A percentile compares a stretch with the other conserved stretches of the same genome.
phyloP scores from a whole-genome alignment of 805 yeast species.

The Candida pseudoglaebosa region DNA sequence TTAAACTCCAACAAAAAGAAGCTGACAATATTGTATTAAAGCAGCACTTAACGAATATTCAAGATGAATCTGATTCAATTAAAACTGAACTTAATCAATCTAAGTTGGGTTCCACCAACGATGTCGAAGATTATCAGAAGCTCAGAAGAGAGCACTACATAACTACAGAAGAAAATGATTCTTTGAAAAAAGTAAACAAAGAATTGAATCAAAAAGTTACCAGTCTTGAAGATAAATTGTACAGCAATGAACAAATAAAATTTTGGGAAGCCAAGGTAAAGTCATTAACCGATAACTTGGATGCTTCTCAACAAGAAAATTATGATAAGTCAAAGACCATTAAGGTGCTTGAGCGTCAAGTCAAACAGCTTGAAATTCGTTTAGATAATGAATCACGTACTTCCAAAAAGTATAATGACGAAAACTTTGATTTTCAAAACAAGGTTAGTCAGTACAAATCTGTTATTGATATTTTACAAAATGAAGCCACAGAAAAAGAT shows the following conservation, averaged over 20 bases:
- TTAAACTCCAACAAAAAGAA: constrained; percentile 22
- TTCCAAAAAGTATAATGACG: constrained; percentile 52
- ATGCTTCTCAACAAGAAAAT: constrained; percentile 42
- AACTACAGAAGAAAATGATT: constrained; percentile 62
- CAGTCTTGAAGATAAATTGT: constrained; percentile 45
- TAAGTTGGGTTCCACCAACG: constrained; percentile 22
- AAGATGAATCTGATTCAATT: constrained; percentile 29
- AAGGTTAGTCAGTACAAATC: constrained; percentile 42
- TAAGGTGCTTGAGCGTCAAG: constrained; percentile 47
- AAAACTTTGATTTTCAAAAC: constrained; percentile 52
- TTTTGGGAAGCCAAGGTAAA: constrained; percentile 58
- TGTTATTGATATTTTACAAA: constrained; percentile 35
- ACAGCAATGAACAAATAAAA: constrained; percentile 49
- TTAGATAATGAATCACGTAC: constrained; percentile 49
- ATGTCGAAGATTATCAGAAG: constrained; percentile 31
- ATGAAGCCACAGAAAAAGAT: constrained; percentile 40
- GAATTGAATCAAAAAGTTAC: constrained; percentile 46
- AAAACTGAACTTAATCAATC: constrained; percentile 33
- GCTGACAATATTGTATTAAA: constrained; percentile 27
- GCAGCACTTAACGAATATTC: constrained; percentile 31
- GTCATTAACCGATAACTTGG: constrained; percentile 49
- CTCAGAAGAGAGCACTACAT: constrained; percentile 51
- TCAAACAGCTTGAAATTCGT: constrained; percentile 51
- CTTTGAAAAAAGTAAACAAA: constrained; percentile 51
- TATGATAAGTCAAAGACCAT: constrained; percentile 50